Base-by-base conservation (phyloP, 805 yeast genomes). In the Saccharomycopsis vini region DNA sequence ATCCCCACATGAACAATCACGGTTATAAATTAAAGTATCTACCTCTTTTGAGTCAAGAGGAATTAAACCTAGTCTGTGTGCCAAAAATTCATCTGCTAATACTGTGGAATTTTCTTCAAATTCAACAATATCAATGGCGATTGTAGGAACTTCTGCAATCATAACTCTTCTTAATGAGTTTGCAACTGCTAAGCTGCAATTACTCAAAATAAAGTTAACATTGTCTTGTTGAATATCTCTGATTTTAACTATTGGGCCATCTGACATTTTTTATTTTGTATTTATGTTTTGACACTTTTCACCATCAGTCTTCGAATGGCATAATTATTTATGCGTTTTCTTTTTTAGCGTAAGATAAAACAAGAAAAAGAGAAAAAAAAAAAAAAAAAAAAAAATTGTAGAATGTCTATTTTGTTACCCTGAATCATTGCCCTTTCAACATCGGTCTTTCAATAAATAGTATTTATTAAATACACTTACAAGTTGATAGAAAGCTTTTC, bases 1-100 rank as follows among this genome's bases (percentile, higher is more conserved):
- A 59, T 89, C 94, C 61, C 92, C 98, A 68, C 99, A 92, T 36
- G 95, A 89, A 63, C 99, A 92, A 62, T 92, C 98, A 59, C 97
- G 75, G 23, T 94, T 81, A 64, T 89, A 90, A 50, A 86, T 79
- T 52, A 90, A 68, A 50, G 79, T 74, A 40, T 87, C 95, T 36
- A 89, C 87, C 49, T 85, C 90, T 34, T 78, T 77, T 54, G 94
- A 79, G 52, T 81, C 82, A 38, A 92, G 68, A 1, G 99, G 99
- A 48, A 92, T 78, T 43, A 92, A 70, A 34, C 99, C 99, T 50
- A 92, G 66, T 59, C 99, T 72, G 63, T 92, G 99, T 24, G 97
- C 79, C 47, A 92, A 75, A 59, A 92, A 92, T 63, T 92, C 99
- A 62, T 92, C 99, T 2, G 98, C 97, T 49, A 92, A 68, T 18